These are phyloP conservation scores for Agrocybe pediades DNA, from an alignment of 768 basidiomycete species.

Conservation along the genomic window DNA sequence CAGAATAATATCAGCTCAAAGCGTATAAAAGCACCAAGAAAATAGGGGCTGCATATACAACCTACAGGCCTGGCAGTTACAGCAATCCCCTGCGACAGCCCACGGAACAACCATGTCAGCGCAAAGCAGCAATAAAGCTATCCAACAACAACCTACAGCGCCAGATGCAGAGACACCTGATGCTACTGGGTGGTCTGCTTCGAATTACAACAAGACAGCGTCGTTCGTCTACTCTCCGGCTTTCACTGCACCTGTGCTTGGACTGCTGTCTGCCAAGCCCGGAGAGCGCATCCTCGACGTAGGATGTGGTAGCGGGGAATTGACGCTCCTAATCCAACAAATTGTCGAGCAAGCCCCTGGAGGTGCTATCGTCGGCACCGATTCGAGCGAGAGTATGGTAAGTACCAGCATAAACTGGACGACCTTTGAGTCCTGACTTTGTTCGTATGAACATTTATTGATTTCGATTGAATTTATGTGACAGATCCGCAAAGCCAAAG, in stretches of 20 bases:
- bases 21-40: not conserved
- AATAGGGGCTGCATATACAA: not conserved
- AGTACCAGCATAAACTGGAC: no score
- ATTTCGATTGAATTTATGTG: not conserved
- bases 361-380: conserved; percentile 68
- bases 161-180: conserved; percentile 25
- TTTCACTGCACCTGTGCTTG: conserved; percentile 57
- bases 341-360: conserved; percentile 45
- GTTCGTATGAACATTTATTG: no score
- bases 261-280: conserved; percentile 57
- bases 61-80: not conserved
- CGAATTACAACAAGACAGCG: conserved; percentile 62
- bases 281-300: conserved; percentile 77
- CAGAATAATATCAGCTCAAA: not conserved
- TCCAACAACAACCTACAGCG: not conserved
- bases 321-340: conserved; percentile 59
- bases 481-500: conserved; percentile 56
- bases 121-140: not conserved
- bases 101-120: not conserved
- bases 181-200: conserved; percentile 56
- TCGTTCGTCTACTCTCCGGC: conserved; percentile 65
- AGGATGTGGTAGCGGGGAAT: conserved; percentile 84
- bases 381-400: conserved; percentile 76
- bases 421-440: no score
- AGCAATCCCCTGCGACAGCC: not conserved